phyloP scores from a whole-genome alignment of 352 stramenopile genomes.

The Pythium oligandrum region DNA sequence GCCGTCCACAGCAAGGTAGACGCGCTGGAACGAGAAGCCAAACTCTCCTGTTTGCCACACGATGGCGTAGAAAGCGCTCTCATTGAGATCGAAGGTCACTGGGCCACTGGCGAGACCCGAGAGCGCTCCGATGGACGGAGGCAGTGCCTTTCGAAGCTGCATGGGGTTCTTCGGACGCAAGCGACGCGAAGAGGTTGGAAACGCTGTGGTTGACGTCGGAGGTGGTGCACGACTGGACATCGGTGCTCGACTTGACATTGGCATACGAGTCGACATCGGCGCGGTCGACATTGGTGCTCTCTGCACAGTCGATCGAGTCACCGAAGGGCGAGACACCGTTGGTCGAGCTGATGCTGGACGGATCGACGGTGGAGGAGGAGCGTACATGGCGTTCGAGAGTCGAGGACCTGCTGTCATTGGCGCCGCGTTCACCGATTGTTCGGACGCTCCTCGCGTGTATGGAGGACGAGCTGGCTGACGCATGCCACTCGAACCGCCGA shows the following conservation, averaged over 20 bases:
- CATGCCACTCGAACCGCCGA: no score
- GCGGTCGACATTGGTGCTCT: neutral
- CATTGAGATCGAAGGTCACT: slow-evolving; percentile 51
- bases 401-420: no score
- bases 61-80: slow-evolving; percentile 52
- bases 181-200: slow-evolving; percentile 17
- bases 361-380: neutral
- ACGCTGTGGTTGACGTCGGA: neutral
- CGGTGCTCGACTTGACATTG: no score
- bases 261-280: no score
- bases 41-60: slow-evolving; percentile 62
- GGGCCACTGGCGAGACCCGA: slow-evolving; percentile 54
- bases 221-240: no score
- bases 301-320: neutral
- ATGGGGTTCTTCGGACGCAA: slow-evolving; percentile 37
- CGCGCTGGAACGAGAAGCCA: slow-evolving; percentile 66
- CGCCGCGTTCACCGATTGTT: no score
- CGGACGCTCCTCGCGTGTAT: no score
- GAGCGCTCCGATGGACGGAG: slow-evolving; percentile 53
- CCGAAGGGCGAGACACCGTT: neutral
- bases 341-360: neutral
- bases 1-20: slow-evolving; percentile 46
- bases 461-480: no score
- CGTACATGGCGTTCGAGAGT: no score
- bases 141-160: slow-evolving; percentile 50